These are phyloP conservation scores for Rhodotorula sp. DNA, from an alignment of 1,284 basidiomycete species.

Conservation along the genomic window DNA sequence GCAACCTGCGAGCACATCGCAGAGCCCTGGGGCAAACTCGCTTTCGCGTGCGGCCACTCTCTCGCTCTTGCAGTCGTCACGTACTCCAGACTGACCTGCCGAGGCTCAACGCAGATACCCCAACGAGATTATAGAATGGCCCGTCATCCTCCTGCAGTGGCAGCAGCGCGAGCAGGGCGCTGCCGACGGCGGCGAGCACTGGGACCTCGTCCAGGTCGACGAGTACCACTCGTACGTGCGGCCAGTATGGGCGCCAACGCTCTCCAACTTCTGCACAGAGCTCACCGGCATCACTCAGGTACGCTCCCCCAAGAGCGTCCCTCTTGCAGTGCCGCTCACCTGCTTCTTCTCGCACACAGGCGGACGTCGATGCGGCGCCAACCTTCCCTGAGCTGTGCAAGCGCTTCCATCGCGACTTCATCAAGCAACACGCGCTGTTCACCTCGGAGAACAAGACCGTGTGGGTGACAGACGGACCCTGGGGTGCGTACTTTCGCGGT, in stretches of 20 bases:
- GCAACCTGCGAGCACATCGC: slow-evolving; percentile 69
- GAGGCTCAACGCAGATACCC: background rate
- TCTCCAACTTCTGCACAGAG: slow-evolving; percentile 79
- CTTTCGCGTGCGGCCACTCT: slow-evolving; percentile 26
- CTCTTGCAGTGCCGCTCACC: background rate
- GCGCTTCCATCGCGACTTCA: slow-evolving; percentile 64
- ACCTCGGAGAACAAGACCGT: slow-evolving; percentile 48
- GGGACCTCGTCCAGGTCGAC: slow-evolving; percentile 63
- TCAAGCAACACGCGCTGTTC: slow-evolving; percentile 57
- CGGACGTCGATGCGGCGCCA: slow-evolving; percentile 75
- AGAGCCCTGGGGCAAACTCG: slow-evolving; percentile 14
- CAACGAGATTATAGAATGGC: slow-evolving; percentile 94
- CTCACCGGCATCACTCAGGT: slow-evolving; percentile 93
- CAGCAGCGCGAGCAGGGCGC: background rate
- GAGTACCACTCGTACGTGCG: slow-evolving; percentile 86
- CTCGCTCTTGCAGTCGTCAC: background rate
- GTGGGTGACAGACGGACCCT: slow-evolving; percentile 58
- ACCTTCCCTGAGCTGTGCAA: slow-evolving; percentile 70
- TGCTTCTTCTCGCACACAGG: slow-evolving; percentile 56
- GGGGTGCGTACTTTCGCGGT: slow-evolving; percentile 50
- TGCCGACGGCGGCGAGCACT: background rate
- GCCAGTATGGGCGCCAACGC: slow-evolving; percentile 78
- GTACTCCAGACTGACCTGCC: background rate
- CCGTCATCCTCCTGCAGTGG: slow-evolving; percentile 85
- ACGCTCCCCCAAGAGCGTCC: slow-evolving; percentile 41